phyloP scores from a whole-genome alignment of 495 filamentous ascomycete species.

The Penicillium parvum region DNA sequence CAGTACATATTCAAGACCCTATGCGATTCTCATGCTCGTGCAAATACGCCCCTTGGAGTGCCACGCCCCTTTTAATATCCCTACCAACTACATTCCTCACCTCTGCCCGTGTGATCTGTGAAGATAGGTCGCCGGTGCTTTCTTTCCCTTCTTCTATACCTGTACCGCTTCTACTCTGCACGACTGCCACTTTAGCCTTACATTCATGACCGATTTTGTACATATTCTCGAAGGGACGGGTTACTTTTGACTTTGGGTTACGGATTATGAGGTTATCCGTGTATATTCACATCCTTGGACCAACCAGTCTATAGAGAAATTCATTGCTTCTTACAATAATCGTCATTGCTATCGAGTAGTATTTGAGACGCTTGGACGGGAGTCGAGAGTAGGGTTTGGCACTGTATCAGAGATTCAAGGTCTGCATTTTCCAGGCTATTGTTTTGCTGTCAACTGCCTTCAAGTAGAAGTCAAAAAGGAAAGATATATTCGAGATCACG shows the following conservation, averaged over 20 bases:
- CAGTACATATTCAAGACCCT: not conserved
- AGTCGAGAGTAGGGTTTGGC: too few relatives aligned
- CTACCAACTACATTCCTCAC: not conserved
- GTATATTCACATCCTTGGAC: slow-evolving; percentile 4
- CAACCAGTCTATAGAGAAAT: too few relatives aligned
- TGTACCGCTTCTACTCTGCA: slow-evolving; percentile 1
- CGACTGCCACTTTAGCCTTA: not conserved
- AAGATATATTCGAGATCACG: too few relatives aligned
- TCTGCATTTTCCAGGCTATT: too few relatives aligned
- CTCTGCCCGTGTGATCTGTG: not conserved
- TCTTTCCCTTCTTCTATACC: not conserved
- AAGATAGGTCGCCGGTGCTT: not conserved
- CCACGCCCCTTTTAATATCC: not conserved
- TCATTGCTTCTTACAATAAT: too few relatives aligned
- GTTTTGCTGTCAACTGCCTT: too few relatives aligned
- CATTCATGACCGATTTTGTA: slow-evolving; percentile 12
- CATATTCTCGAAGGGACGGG: slow-evolving; percentile 5
- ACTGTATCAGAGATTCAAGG: too few relatives aligned
- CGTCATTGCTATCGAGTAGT: too few relatives aligned
- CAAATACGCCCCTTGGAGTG: not conserved
- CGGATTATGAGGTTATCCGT: slow-evolving; percentile 6
- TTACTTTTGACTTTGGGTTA: not conserved
- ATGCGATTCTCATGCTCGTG: slow-evolving; percentile 4
- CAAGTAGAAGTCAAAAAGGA: too few relatives aligned
- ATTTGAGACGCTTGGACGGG: too few relatives aligned